Evolutionary conservation across 768 basidiomycete species (phyloP).

Genomic region (Tylopilus rubrobrunneus): DNA sequence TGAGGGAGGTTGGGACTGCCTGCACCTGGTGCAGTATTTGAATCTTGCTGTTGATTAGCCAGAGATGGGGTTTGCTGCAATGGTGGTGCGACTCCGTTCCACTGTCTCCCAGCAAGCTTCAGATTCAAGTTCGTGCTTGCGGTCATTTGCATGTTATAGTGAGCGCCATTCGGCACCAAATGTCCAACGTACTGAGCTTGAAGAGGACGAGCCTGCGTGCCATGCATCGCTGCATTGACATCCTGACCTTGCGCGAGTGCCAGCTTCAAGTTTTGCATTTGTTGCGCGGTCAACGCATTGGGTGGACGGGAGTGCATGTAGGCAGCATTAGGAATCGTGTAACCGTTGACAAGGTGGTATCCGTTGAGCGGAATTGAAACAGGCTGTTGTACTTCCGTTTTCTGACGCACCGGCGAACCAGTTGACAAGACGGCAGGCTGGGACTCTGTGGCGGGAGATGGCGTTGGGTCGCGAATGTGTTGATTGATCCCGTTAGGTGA

Average conservation of each 20-base stretch:
- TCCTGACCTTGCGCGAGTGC: constrained; percentile 47
- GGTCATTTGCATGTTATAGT: constrained; percentile 29
- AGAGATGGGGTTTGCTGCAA: constrained; percentile 24
- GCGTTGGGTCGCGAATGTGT: constrained; percentile 17
- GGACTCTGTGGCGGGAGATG: constrained; percentile 15
- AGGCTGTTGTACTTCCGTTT: constrained; percentile 45
- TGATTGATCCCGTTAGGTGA: constrained; percentile 27
- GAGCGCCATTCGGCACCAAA: constrained; percentile 23
- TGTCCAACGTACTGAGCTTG: constrained; percentile 31
- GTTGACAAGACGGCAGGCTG: constrained; percentile 24
- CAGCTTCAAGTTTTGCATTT: constrained; percentile 57
- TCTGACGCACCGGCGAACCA: constrained; percentile 43
- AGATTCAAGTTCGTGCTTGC: constrained; percentile 28
- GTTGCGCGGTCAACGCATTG: constrained; percentile 48
- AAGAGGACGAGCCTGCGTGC: constrained; percentile 35
- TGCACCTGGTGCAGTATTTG: constrained; percentile 24
- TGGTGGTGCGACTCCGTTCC: constrained; percentile 29
- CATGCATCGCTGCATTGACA: constrained; percentile 33
- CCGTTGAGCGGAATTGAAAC: constrained; percentile 38
- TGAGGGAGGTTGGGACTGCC: constrained; percentile 35
- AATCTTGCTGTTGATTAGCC: constrained; percentile 22
- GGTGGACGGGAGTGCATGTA: constrained; percentile 36
- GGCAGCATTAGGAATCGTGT: constrained; percentile 32
- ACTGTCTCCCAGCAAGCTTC: constrained; percentile 40
- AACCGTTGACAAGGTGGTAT: constrained; percentile 46